Evolutionary conservation across 805 yeast genomes (phyloP), one percentile per base, ranked within the genome.

Genomic region (Candida oleophila): DNA sequence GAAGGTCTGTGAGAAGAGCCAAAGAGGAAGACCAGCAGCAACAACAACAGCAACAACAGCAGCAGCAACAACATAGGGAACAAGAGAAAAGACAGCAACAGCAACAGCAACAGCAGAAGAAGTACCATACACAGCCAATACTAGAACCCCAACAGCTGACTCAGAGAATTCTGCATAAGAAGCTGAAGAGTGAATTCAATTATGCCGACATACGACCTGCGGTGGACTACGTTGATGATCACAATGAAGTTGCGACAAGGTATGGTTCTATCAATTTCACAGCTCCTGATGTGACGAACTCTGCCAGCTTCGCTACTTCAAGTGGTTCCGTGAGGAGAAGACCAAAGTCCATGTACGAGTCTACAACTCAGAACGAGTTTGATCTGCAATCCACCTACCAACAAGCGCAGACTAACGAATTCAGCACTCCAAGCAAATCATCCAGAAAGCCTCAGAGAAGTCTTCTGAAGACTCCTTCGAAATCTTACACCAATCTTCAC

Each of bases 211-310:
- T 43, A 21, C 42, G 43, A 38, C 55, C 65, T 1, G 55, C 60
- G 12, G 61, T 69, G 2, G 71, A 69, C 38, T 64, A 48, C 34
- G 64, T 65, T 22, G 66, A 71, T 43, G 76, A 72, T 43, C 56
- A 55, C 34, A 46, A 56, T 20, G 77, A 72, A 46, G 60, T 62
- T 3, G 76, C 77, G 1, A 63, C 67, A 2, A 49, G 76, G 32
- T 63, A 64, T 46, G 66, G 62, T n/a, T 61, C 71, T 12, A 63
- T 67, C 9, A 56, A 32, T n/a, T 41, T 41, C 43, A 28, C 30
- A 11, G 33, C 42, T 8, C 33, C 42, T 12, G 25, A 18, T 12
- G 16, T 12, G 5, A 21, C 5, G 15, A 18, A 4, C 9, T 16
- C 30, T 4, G 41, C 12, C 16, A 28, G 36, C 21, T 25, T 25